These are phyloP conservation scores for Prototheca cutis DNA, from an alignment of 163 green algal genomes.

Conservation along the genomic window DNA sequence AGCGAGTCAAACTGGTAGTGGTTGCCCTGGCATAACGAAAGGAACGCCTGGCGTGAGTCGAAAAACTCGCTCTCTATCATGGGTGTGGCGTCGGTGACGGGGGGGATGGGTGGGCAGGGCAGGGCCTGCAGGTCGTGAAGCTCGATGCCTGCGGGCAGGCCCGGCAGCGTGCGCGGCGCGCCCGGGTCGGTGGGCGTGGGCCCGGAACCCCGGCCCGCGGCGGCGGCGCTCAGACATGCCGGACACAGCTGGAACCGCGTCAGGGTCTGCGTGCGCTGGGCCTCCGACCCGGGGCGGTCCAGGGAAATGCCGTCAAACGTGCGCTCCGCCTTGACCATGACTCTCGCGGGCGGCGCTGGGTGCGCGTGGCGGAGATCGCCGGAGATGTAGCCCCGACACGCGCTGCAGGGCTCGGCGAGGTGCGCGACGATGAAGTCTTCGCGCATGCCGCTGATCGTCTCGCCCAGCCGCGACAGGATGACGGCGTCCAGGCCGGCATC, in stretches of 20 bases:
- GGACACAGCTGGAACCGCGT: conserved; percentile 58
- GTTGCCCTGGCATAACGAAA: conserved; percentile 96
- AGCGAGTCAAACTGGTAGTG: conserved; percentile 98
- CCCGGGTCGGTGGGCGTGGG: not conserved
- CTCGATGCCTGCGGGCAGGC: conserved; percentile 29
- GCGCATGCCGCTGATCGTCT: conserved; percentile 72
- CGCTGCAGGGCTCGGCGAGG: conserved; percentile 79
- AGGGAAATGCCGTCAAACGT: conserved; percentile 79
- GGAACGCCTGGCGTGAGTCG: conserved; percentile 84
- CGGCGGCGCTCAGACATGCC: conserved; percentile 45
- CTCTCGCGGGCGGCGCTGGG: conserved; percentile 25
- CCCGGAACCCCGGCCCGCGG: not conserved
- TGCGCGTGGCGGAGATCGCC: conserved; percentile 23
- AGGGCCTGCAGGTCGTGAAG: conserved; percentile 40
- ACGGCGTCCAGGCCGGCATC: conserved; percentile 45
- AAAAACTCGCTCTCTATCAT: conserved; percentile 88
- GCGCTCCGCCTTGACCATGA: conserved; percentile 43
- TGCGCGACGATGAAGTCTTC: conserved; percentile 99
- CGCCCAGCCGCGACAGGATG: conserved; percentile 67
- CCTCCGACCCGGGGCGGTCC: conserved; percentile 39
- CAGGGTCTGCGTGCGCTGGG: conserved; percentile 17
- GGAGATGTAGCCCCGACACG: conserved; percentile 66
- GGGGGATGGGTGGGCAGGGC: conserved; percentile 31
- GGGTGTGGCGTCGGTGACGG: conserved; percentile 53
- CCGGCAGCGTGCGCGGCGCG: conserved; percentile 2